Evolutionary conservation across 306 rosid species (phyloP), one percentile per base, ranked within the genome.

Genomic region (Cicer yamashitae): DNA sequence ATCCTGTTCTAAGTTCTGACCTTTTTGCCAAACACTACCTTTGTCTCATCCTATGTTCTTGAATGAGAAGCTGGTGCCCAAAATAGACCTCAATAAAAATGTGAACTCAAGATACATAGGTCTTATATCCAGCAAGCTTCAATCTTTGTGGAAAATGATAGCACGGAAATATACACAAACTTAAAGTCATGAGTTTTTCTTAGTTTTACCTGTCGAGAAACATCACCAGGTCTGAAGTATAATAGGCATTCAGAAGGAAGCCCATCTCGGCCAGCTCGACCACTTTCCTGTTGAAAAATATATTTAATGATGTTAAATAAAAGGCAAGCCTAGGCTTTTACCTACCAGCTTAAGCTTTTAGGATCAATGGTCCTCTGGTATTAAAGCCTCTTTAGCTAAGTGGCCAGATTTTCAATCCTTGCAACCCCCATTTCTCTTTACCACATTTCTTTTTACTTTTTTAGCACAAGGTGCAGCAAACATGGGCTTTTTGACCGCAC

Each of bases 201-300:
- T 76, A 66, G 48, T 30, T 81, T 70, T 74, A 89, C 98, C 96
- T 94, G 97, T 75, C 94, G 91, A 5, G 98, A 85, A 78, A 88
- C 97, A 83, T 94, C 98, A 75, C 82, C 97, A 17, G 98, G 90
- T 76, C 98, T 84, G 38, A 88, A 94, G 82, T 87, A 94, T 47
- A 94, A 91, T 40, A 94, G 71, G 86, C 98, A 94, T 85, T 94
- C 97, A 63, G 98, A 91, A 85, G 94, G 97, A 69, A 91, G 97
- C 57, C 97, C 98, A 86, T 94, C 98, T 61, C 98, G 89, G 51
- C 98, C 98, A 71, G 97, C 98, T 75, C 97, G 94, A 60, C 98
- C 97, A 82, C 98, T 93, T 89, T 93, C 98, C 98, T 93, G 90
- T 60, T 41, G 70, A 14, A 81, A 71, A 56, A 47, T 25, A 30